phyloP scores from a whole-genome alignment of 139 green algal genomes.

The Microglena sp. region DNA sequence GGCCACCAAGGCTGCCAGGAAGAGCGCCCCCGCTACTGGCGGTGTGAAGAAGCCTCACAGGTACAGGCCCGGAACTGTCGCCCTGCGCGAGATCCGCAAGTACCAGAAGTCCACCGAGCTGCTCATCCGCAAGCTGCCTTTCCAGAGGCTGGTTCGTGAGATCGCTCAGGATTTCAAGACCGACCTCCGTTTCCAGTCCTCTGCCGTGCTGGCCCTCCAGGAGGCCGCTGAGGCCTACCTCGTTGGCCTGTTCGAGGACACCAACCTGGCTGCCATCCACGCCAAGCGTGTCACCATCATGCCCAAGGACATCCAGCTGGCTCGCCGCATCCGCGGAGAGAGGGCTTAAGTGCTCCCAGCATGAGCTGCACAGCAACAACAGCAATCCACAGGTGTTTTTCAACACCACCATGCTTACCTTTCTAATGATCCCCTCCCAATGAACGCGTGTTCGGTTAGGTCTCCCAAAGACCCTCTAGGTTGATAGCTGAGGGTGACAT shows the following conservation, averaged over 20 bases:
- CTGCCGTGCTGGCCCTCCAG: conserved; percentile 87
- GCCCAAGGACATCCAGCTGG: conserved; percentile 95
- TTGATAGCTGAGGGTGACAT: too few relatives aligned
- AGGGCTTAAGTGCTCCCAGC: too few relatives aligned
- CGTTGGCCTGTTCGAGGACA: conserved; percentile 96
- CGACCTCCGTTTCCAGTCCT: conserved; percentile 88
- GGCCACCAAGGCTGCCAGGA: too few relatives aligned
- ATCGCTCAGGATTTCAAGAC: conserved; percentile 97
- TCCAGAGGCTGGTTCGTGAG: conserved; percentile 95
- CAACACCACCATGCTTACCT: too few relatives aligned
- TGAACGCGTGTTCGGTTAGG: too few relatives aligned
- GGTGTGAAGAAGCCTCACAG: too few relatives aligned
- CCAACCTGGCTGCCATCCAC: conserved; percentile 80
- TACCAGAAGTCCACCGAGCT: conserved; percentile 93
- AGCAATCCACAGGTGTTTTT: too few relatives aligned
- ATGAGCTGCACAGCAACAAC: too few relatives aligned
- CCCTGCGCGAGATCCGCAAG: conserved; percentile 71
- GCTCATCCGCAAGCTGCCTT: conserved; percentile 94
- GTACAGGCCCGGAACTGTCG: too few relatives aligned
- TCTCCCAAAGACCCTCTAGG: too few relatives aligned
- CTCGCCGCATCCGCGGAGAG: conserved; percentile 83
- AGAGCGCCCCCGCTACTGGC: too few relatives aligned
- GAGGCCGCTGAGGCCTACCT: conserved; percentile 98
- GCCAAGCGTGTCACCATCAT: conserved; percentile 93
- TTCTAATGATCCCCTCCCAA: too few relatives aligned